Percentiles rank a stretch among this genome's conserved stretches.
Conservation (phyloP, 2,329 filamentous ascomycete species). For the Cercospora beticola region DNA sequence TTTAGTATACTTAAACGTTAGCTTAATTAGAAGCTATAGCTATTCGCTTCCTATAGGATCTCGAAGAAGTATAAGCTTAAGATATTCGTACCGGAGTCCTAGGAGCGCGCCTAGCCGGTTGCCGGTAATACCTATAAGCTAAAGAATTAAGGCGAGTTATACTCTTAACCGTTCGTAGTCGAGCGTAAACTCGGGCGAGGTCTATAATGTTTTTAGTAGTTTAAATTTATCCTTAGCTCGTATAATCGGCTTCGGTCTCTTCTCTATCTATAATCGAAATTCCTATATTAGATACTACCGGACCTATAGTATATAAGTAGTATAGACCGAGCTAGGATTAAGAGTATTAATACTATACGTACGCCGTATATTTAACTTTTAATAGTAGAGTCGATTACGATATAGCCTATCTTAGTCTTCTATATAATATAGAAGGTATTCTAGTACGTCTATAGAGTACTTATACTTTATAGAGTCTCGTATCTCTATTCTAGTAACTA, state of each 20-base stretch:
- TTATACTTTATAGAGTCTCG: too few species aligned
- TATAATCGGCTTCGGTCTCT: too few species aligned
- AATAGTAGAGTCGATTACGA: background rate
- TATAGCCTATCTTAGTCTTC: slow-evolving; percentile 1
- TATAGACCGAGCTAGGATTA: background rate
- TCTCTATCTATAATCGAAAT: too few species aligned
- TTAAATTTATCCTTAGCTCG: too few species aligned
- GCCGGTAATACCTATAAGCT: too few species aligned
- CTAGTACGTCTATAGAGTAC: too few species aligned
- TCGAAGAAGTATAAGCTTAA: slow-evolving; percentile 21
- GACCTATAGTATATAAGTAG: slow-evolving; percentile 4
- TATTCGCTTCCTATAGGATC: slow-evolving; percentile 19
- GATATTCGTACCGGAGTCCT: slow-evolving; percentile 16
- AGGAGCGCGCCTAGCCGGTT: slow-evolving; percentile 20
- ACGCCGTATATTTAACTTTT: slow-evolving; percentile 7
- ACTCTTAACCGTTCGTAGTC: too few species aligned
- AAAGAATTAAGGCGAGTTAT: too few species aligned
- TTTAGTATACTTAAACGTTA: too few species aligned
- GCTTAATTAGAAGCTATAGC: slow-evolving; percentile 20
- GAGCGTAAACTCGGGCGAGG: too few species aligned
- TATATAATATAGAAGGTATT: background rate
- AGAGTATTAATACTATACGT: slow-evolving; percentile 2
- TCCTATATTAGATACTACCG: slow-evolving; percentile 7
- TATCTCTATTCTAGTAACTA: too few species aligned
- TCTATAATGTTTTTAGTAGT: too few species aligned